Evolutionary conservation across 306 rosid species (phyloP), one percentile per base, ranked within the genome.

Genomic region (Oxytropis ochrocephala): DNA sequence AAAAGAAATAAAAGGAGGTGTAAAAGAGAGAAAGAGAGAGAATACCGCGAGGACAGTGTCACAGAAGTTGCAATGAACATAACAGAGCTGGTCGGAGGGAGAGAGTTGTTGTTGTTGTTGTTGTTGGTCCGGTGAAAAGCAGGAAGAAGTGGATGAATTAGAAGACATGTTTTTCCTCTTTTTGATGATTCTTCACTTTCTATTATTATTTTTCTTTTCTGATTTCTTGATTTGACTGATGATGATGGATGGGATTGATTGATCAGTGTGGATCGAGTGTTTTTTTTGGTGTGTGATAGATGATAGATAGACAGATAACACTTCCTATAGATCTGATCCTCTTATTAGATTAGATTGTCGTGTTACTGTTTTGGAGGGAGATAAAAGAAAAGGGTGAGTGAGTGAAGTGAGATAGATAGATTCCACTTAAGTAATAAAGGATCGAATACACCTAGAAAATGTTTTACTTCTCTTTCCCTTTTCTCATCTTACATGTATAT

Each of bases 21-120:
- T 55, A 9, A 29, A n/a, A 6, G 4, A 13, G 44, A 17, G 32
- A 11, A 29, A 16, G 49, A 42, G 30, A 4, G 4, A 8, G 21
- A 19, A 51, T 74, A 94, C 99, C 70, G 95, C 99, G 60, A 94
- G 89, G 79, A 91, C 89, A 55, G 99, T 94, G 86, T 94, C 95
- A 43, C 99, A 94, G 78, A 88, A 87, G 78, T 84, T 83, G 95
- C 99, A 94, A 79, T 91, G 97, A 50, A 94, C 99, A 78, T 94
- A 94, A 27, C 99, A 94, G 64, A 94, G 96, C 76, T 91, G 95
- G 83, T 94, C 99, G 80, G 96, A 84, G 73, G 96, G 82, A 67
- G 94, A 83, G 84, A 86, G 85, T 74, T 79, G 86, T 41, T 86
- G 85, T 69, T 86, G 85, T 69, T 87, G 36, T 36, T 36, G 67